These are phyloP conservation scores for Leptodontidium sp. DNA, from an alignment of 2,329 filamentous ascomycete species.

Conservation along the genomic window DNA sequence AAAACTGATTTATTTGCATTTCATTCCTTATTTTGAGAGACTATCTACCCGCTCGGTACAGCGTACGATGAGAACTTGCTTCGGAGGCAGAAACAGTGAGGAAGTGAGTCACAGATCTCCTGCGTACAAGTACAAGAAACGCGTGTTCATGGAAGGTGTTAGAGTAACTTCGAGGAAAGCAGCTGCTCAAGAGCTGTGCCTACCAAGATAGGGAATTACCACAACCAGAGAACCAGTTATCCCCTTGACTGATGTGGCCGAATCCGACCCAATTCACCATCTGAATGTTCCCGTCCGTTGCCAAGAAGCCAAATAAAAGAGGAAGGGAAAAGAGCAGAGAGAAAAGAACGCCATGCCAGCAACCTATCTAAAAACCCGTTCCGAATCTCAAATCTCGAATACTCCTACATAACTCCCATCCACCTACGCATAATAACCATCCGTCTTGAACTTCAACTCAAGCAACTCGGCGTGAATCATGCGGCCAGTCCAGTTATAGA, in stretches of 20 bases:
- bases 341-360: background rate
- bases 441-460: conserved; percentile 44
- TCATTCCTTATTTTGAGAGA: background rate
- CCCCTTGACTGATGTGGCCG: background rate
- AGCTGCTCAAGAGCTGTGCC: background rate
- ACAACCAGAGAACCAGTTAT: background rate
- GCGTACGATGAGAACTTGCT: background rate
- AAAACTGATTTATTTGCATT: background rate
- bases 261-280: too few species aligned
- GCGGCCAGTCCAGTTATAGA: conserved; percentile 46
- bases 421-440: conserved; percentile 27
- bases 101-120: background rate
- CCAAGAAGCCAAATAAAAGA: background rate
- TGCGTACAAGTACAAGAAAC: background rate
- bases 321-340: background rate
- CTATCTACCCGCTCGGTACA: background rate
- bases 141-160: background rate
- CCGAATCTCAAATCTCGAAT: background rate
- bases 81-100: background rate
- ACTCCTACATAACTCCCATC: background rate
- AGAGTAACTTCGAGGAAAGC: background rate
- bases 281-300: background rate
- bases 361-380: background rate
- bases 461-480: conserved; percentile 44
- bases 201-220: background rate